Conservation (phyloP, 768 basidiomycete species). For the Tubosaeta sp. region DNA sequence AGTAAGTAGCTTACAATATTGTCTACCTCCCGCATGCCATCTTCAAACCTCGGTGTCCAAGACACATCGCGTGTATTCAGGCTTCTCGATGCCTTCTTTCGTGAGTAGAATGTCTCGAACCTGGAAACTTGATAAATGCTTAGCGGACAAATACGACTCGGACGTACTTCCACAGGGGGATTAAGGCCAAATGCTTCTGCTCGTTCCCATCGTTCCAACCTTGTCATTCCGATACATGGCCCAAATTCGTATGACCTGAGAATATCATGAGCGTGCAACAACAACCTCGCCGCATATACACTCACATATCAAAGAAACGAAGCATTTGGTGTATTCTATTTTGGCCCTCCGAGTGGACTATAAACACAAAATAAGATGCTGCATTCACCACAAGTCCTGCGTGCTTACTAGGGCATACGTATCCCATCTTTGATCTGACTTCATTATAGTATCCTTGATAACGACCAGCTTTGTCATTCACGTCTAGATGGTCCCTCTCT, state of each 20-base stretch:
- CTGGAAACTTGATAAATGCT: slow-evolving; percentile 35
- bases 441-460: slow-evolving; percentile 50
- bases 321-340: slow-evolving; percentile 68
- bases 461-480: slow-evolving; percentile 45
- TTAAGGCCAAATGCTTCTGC: slow-evolving; percentile 73
- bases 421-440: slow-evolving; percentile 51
- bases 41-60: slow-evolving; percentile 44
- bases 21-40: no score
- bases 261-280: slow-evolving; percentile 3
- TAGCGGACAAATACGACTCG: neutral
- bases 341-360: slow-evolving; percentile 65
- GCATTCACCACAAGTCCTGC: neutral
- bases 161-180: slow-evolving; percentile 71
- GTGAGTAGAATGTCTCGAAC: slow-evolving; percentile 75
- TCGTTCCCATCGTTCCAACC: slow-evolving; percentile 85
- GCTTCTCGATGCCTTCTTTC: slow-evolving; percentile 53
- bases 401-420: slow-evolving; percentile 55
- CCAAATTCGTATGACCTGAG: slow-evolving; percentile 73
- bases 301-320: slow-evolving; percentile 74
- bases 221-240: slow-evolving; percentile 73
- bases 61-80: slow-evolving; percentile 57
- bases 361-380: neutral
- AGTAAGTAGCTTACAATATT: neutral
- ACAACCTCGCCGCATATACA: neutral
- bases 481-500: slow-evolving; percentile 30